Base-by-base conservation (phyloP, 441 rosid species). In the Aleurites moluccanus region DNA sequence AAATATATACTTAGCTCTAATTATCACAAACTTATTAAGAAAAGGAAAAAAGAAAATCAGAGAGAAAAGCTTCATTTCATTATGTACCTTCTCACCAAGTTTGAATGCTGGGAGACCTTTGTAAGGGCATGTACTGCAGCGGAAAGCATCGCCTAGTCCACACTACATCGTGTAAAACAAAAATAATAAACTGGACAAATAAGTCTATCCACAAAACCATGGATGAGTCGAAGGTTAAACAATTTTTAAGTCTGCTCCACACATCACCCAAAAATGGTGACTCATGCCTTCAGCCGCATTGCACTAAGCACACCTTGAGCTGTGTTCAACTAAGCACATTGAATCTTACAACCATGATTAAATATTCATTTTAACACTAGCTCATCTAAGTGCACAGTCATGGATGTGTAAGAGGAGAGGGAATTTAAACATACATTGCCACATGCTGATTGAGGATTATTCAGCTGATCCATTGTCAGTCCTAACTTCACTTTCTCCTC, bases 131-230 rank as follows among this genome's bases (percentile, higher is more conserved):
- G 98, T 88, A 69, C 94, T 59, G 74, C 99, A 93, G 40, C 98
- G 97, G 79, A 93, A 96, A 45, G 99, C 99, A 80, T 93, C 98
- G 53, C 97, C 99, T 0, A 96, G 85, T 50, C 98, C 98, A 81
- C 99, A 89, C 98, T 96, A 88, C 77, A 21, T n/a, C n/a, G n/a
- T 20, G 8, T 21, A 14, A 63, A 60, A 44, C 27, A 28, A 16
- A 14, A 7, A 59, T 23, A 30, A 38, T 38, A 25, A 35, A 44
- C 18, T 25, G 8, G 20, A 2, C 28, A 25, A 71, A 57, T 21
- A 4, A 44, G 21, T 6, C 53, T 13, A 25, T 3, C 27, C 6
- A 40, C 15, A 38, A 20, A 38, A 40, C 67, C 6, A 9, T 64
- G 27, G 16, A 38, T 10, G 6, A 38, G 6, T 3, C 25, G 10